Conservation (phyloP, 345 rosid genomes). For the Mercurialis annua region DNA sequence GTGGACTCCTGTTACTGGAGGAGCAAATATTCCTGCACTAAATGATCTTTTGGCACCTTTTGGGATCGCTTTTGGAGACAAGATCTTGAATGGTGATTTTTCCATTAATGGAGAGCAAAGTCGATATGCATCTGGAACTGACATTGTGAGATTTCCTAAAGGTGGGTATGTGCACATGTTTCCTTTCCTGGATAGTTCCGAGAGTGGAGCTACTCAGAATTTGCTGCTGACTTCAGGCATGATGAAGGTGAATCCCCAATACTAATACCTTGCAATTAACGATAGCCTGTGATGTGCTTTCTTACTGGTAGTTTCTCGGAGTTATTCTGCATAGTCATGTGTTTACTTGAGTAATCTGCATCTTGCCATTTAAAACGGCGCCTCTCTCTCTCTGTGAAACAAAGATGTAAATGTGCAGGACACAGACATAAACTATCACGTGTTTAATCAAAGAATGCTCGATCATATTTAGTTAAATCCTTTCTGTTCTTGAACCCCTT, state of each 20-base stretch:
- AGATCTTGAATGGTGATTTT: constrained; percentile 90
- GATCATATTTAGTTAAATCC: not conserved
- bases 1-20: constrained; percentile 99
- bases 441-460: not conserved
- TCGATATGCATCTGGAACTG: constrained; percentile 96
- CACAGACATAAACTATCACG: not conserved
- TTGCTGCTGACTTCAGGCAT: constrained; percentile 55
- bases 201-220: constrained; percentile 94
- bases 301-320: not conserved
- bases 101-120: constrained; percentile 91
- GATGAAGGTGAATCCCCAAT: constrained; percentile 40
- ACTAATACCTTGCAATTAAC: not conserved
- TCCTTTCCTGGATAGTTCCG: constrained; percentile 90
- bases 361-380: not conserved
- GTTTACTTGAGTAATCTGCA: not conserved
- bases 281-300: not conserved
- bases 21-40: constrained; percentile 91
- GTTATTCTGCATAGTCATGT: not conserved
- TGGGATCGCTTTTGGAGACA: constrained; percentile 97
- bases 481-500: constrained; percentile 3
- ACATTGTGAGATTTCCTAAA: constrained; percentile 84
- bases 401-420: not conserved
- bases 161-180: constrained; percentile 85
- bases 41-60: constrained; percentile 93
- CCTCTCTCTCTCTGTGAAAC: not conserved